Evolutionary conservation across 768 basidiomycete species (phyloP).

Genomic region (Suillus spraguei): DNA sequence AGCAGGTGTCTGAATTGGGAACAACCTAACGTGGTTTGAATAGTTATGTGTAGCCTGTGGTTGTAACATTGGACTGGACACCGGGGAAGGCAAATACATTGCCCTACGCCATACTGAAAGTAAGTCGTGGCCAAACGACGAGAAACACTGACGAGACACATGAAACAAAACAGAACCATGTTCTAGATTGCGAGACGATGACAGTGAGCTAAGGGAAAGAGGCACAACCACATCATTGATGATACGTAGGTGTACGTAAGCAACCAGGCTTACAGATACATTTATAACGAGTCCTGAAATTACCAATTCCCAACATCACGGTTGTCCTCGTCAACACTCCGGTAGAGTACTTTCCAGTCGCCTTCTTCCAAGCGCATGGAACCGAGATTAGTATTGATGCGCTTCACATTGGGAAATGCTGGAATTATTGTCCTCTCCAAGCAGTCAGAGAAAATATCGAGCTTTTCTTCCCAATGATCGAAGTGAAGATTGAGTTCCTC

Average conservation of each 20-base stretch:
- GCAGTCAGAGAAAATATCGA: background rate
- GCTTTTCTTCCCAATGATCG: too few relatives aligned
- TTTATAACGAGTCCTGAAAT: background rate
- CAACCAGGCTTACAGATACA: too few relatives aligned
- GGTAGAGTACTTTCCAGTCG: background rate
- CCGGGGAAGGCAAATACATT: background rate
- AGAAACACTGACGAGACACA: too few relatives aligned
- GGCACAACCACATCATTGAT: too few relatives aligned
- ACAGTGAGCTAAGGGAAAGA: too few relatives aligned
- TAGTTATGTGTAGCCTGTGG: conserved; percentile 6
- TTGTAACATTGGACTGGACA: background rate
- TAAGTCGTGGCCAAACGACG: too few relatives aligned
- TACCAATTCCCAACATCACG: too few relatives aligned
- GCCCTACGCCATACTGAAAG: background rate
- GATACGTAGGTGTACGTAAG: too few relatives aligned
- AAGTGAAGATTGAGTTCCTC: background rate
- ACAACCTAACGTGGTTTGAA: conserved; percentile 40
- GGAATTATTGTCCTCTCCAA: background rate
- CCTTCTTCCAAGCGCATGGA: background rate
- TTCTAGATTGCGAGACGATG: too few relatives aligned
- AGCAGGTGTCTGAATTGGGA: conserved; percentile 47
- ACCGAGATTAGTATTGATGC: background rate
- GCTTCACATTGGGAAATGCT: background rate
- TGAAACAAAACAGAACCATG: too few relatives aligned
- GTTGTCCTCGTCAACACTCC: background rate